Evolutionary conservation across 805 yeast species (phyloP).

Genomic region (Saccharomycopsis guyanensis): DNA sequence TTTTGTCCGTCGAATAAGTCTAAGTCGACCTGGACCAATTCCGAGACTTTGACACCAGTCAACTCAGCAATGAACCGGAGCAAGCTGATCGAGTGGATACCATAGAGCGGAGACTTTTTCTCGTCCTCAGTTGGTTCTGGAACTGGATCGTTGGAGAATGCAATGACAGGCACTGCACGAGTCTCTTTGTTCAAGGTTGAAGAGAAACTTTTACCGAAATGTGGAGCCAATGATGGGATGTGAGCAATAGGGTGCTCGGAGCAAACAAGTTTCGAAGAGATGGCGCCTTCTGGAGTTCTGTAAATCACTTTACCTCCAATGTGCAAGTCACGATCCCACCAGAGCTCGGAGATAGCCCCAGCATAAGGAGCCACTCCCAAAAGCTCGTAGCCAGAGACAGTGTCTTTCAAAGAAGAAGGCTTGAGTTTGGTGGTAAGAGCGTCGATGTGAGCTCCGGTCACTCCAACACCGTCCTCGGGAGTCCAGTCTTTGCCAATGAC

Average conservation of each 20-base stretch:
- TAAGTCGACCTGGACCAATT: conserved; percentile 63
- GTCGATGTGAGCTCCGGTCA: conserved; percentile 71
- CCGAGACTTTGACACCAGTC: conserved; percentile 50
- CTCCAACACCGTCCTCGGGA: conserved; percentile 58
- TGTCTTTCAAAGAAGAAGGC: conserved; percentile 55
- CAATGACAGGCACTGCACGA: conserved; percentile 72
- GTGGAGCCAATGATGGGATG: conserved; percentile 82
- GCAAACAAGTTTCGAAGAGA: conserved; percentile 41
- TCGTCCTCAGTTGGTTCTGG: conserved; percentile 32
- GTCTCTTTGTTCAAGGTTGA: conserved; percentile 75
- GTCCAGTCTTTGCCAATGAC: conserved; percentile 60
- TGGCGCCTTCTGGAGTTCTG: conserved; percentile 27
- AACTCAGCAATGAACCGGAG: conserved; percentile 61
- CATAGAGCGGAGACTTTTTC: conserved; percentile 54
- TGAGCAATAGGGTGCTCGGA: conserved; percentile 66
- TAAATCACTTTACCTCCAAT: conserved; percentile 68
- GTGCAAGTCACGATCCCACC: conserved; percentile 87
- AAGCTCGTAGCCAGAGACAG: conserved; percentile 66
- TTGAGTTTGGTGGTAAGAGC: conserved; percentile 61
- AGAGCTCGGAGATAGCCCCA: conserved; percentile 54
- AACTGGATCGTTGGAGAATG: conserved; percentile 33
- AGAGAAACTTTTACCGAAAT: conserved; percentile 63
- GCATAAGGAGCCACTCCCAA: conserved; percentile 82
- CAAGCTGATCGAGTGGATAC: conserved; percentile 59
- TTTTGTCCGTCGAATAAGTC: conserved; percentile 78